Evolutionary conservation across 441 rosid species (phyloP), one percentile per base, ranked within the genome.

Genomic region (Corymbia citriodora): DNA sequence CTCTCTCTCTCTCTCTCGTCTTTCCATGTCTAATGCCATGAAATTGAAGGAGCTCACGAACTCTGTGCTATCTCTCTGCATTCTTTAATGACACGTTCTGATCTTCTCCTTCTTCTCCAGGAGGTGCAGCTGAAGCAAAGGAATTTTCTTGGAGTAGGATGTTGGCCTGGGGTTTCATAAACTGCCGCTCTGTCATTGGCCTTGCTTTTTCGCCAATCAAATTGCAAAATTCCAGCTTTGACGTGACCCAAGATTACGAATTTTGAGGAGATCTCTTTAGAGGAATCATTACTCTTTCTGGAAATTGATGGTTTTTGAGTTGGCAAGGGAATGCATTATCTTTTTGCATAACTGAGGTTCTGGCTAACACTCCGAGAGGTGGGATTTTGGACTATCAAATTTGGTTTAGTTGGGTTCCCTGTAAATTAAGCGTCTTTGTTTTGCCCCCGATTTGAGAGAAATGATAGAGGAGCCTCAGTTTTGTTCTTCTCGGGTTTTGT

Each of bases 391-490:
- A 79, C 21, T 63, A 65, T 65, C 45, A 31, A 89, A 86, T 55
- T 29, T 18, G 82, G 74, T 54, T 50, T 33, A 14, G 74, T 89
- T 45, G 59, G 45, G 88, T 49, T 89, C 63, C 25, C 23, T 82
- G 90, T 40, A 31, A 65, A 89, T 82, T 83, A 79, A 19, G 49
- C 54, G 27, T 82, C 52, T 55, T 74, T 45, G 87, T 33, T 79
- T 55, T 59, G 19, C 61, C 27, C 49, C 36, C 36, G 31, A 63
- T 81, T 57, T 29, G 48, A 40, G 65, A 53, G 81, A 91, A 90
- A 96, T 95, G 98, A 65, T 96, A 92, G 96, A 94, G 93, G 91
- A 82, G 72, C 93, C 95, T 48, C 96, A 93, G 88, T 92, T 94
- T 25, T 95, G 95, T 82, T 45, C 97, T 55, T 90, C 95, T 52